Percentiles rank a stretch among this genome's conserved stretches.
These are phyloP conservation scores for Fusarium bulbicola DNA, from an alignment of 2,329 filamentous ascomycete genomes.

Conservation along the genomic window DNA sequence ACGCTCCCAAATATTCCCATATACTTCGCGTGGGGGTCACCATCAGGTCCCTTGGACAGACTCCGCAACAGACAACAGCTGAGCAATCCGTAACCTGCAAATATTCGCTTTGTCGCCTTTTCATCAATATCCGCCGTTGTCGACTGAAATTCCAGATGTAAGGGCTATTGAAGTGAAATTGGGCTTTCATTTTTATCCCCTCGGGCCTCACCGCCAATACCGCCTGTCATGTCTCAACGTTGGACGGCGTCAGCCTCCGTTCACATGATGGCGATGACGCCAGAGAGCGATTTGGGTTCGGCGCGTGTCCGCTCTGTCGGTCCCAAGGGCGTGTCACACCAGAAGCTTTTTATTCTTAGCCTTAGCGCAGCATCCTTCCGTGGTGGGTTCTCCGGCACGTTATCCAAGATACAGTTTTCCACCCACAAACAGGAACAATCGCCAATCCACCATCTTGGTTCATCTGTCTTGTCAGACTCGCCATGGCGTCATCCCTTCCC, in stretches of 20 bases:
- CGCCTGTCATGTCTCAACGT: neutral
- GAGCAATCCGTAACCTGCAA: neutral
- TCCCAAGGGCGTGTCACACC: constrained; percentile 18
- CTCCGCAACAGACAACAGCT: neutral
- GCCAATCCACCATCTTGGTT: constrained; percentile 9
- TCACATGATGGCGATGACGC: constrained; percentile 31
- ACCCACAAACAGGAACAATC: constrained; percentile 14
- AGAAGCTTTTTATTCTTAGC: constrained; percentile 20
- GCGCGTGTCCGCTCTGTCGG: constrained; percentile 26
- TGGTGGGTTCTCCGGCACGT: constrained; percentile 7
- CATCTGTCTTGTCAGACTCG: constrained; percentile 19
- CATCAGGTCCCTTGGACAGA: neutral
- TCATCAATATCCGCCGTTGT: constrained; percentile 2
- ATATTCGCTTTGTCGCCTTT: neutral
- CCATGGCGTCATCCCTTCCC: constrained; percentile 65
- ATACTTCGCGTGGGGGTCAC: neutral
- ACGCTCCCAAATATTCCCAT: neutral
- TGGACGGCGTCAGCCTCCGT: constrained; percentile 3
- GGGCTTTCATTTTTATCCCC: neutral
- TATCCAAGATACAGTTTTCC: constrained; percentile 13
- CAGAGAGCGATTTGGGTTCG: constrained; percentile 19
- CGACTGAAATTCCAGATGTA: neutral
- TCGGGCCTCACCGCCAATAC: constrained; percentile 27
- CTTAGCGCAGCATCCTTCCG: constrained; percentile 21
- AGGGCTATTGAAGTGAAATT: neutral